A percentile compares a stretch with the other conserved stretches of the same genome.
Evolutionary conservation across 2,329 filamentous ascomycete genomes (phyloP).

Genomic region (Phialocephala sp.): DNA sequence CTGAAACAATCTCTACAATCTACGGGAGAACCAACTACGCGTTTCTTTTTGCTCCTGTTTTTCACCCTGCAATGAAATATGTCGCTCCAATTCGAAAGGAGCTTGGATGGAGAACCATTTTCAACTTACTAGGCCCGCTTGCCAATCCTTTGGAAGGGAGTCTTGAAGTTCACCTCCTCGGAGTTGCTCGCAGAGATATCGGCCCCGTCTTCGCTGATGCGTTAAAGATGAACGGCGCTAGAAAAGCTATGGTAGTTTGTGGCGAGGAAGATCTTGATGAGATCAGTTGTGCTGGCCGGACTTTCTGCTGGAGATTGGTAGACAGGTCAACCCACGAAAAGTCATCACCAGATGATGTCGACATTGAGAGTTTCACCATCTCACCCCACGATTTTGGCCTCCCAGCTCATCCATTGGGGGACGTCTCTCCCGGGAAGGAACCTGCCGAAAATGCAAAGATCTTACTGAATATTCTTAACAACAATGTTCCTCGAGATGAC

Average conservation of each 20-base stretch:
- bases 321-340: slow-evolving; percentile 51
- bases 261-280: slow-evolving; percentile 96
- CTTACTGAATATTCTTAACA: slow-evolving; percentile 75
- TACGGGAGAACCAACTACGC: slow-evolving; percentile 88
- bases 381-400: slow-evolving; percentile 89
- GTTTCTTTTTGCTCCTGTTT: slow-evolving; percentile 94
- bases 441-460: slow-evolving; percentile 89
- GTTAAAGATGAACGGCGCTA: slow-evolving; percentile 74
- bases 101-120: slow-evolving; percentile 93
- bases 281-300: slow-evolving; percentile 86
- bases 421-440: slow-evolving; percentile 84
- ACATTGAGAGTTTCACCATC: slow-evolving; percentile 78
- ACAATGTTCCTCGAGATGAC: slow-evolving; percentile 75
- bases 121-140: slow-evolving; percentile 93
- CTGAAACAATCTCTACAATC: slow-evolving; percentile 71
- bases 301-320: slow-evolving; percentile 84
- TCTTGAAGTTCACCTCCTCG: slow-evolving; percentile 91
- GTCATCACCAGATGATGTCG: slow-evolving; percentile 49
- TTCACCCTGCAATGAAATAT: slow-evolving; percentile 93
- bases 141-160: slow-evolving; percentile 86
- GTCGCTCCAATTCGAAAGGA: slow-evolving; percentile 85
- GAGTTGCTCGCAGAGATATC: slow-evolving; percentile 85
- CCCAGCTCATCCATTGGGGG: slow-evolving; percentile 71
- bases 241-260: slow-evolving; percentile 89
- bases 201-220: slow-evolving; percentile 90